A percentile compares a stretch with the other conserved stretches of the same genome.
Conservation (phyloP, 2,329 filamentous ascomycete species). For the Stagonosporopsis tanaceti region DNA sequence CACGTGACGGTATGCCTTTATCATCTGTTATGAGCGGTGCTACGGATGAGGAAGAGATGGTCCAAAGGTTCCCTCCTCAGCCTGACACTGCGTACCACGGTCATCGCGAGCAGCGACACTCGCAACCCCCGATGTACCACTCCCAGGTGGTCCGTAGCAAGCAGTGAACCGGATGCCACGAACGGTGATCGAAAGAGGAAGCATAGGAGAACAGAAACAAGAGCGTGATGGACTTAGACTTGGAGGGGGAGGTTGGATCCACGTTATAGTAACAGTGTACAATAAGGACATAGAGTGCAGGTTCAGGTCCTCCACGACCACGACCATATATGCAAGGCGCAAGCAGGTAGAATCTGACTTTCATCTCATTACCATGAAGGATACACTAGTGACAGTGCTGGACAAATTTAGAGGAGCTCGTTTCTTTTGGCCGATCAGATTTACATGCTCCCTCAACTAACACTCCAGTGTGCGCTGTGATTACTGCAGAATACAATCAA, state of each 20-base stretch:
- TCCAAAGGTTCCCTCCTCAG: not conserved
- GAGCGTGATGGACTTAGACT: not conserved
- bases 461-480: too few species aligned
- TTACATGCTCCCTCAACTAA: too few species aligned
- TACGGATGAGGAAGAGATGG: constrained; percentile 26
- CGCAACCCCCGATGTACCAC: not conserved
- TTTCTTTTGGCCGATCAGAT: too few species aligned
- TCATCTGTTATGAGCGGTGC: constrained; percentile 41
- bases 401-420: not conserved
- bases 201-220: not conserved
- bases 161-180: not conserved
- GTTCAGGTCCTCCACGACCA: too few species aligned
- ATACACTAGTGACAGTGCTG: not conserved
- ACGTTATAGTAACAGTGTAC: not conserved
- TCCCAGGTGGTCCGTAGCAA: constrained; percentile 1
- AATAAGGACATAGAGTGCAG: not conserved
- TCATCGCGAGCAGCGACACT: not conserved
- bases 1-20: constrained; percentile 19
- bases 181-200: not conserved
- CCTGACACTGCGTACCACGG: constrained; percentile 1
- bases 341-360: not conserved
- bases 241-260: too few species aligned
- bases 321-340: not conserved
- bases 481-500: too few species aligned
- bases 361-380: not conserved